phyloP scores from a whole-genome alignment of 371 early-diverging fungal genomes.

The Apophysomyces variabilis region DNA sequence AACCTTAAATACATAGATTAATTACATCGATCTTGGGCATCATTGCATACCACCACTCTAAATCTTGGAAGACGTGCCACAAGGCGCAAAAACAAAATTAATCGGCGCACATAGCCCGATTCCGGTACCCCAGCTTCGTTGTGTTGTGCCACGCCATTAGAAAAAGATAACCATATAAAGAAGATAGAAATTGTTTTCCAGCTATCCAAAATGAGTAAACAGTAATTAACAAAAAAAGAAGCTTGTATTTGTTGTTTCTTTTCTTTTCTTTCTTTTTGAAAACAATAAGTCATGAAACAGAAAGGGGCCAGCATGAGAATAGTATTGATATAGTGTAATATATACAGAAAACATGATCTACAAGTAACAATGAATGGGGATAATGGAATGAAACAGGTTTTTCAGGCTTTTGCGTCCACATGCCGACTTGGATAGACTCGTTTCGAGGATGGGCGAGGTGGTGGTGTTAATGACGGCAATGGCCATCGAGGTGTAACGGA shows the following conservation, averaged over 20 bases:
- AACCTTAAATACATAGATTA: slow-evolving; percentile 36
- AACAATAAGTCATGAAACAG: slow-evolving; percentile 10
- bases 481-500: neutral
- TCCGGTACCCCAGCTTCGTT: slow-evolving; percentile 6
- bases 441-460: slow-evolving; percentile 8
- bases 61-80: slow-evolving; percentile 37
- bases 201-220: slow-evolving; percentile 3
- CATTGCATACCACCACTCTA: slow-evolving; percentile 60
- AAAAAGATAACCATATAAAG: slow-evolving; percentile 4
- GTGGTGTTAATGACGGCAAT: slow-evolving; percentile 1
- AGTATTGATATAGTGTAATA: neutral
- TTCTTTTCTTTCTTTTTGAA: neutral
- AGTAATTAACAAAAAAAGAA: slow-evolving; percentile 10
- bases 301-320: neutral
- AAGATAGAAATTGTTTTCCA: neutral
- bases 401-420: neutral
- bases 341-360: slow-evolving; percentile 7
- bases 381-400: slow-evolving; percentile 5
- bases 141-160: slow-evolving; percentile 10
- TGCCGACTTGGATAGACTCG: neutral
- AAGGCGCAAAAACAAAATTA: slow-evolving; percentile 29
- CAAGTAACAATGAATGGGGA: slow-evolving; percentile 4
- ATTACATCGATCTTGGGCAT: slow-evolving; percentile 63
- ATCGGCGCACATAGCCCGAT: slow-evolving; percentile 13
- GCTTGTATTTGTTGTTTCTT: slow-evolving; percentile 1